Base-by-base conservation (phyloP, 345 rosid species). In the Carallia pectinifolia region DNA sequence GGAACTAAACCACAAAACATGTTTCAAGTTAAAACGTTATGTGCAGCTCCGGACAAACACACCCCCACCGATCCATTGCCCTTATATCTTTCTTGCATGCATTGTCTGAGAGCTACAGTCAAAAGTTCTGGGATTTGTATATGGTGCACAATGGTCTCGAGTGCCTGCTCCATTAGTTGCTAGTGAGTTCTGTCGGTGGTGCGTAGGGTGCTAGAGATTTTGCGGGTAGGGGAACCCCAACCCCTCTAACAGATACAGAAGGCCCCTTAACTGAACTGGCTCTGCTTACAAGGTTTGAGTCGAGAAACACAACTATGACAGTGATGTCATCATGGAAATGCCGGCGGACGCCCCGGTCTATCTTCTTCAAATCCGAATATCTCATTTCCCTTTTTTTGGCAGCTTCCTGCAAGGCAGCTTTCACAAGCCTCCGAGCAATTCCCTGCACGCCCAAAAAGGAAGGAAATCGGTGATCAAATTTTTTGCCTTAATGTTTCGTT, bases 221-320 rank as follows among this genome's bases (percentile, higher is more conserved):
- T 58, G 84, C 75, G n/a, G 88, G 87, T 16, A 83, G 75, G 69
- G 53, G 71, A 73, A 86, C 72, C 56, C 98, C 97, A 47, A 91
- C 87, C 9, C 98, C 98, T 85, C 86, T 78, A 59, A 93, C 71
- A 29, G 98, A 93, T 58, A 87, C 67, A 1, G 91, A 36, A 16
- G 98, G 89, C 38, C 89, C 86, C 73, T 67, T 87, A 2, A 69
- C 81, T 37, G 97, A 78, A 76, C 91, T 82, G 63, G 88, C 89
- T 77, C 74, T 81, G 77, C 88, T 90, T 66, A 89, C 91, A 12
- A 85, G 81, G 77, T 87, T 85, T 7, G 80, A 52, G 62, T 77
- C 80, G 1, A 77, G 73, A 68, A 77, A 77, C 15, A 77, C 80
- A 29, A 77, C 80, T 23, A 72, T 64, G n/a, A 77, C 80, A 15